These are phyloP conservation scores for Pisolithus microcarpus DNA, from an alignment of 768 basidiomycete species.

Conservation along the genomic window DNA sequence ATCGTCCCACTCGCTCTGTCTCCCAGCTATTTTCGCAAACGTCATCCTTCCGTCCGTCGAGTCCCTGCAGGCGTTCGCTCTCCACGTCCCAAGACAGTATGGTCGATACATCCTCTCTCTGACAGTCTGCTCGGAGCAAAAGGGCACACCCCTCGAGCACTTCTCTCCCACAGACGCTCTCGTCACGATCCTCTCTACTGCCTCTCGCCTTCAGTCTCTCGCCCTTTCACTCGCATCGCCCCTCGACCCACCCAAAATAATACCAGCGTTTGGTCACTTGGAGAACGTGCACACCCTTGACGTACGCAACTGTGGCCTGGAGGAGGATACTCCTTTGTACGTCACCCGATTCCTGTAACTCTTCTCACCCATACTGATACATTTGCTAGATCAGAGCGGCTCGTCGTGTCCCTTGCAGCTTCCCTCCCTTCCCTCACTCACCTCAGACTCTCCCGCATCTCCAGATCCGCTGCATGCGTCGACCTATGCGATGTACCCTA, in stretches of 20 bases:
- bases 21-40: conserved; percentile 54
- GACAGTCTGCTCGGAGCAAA: conserved; percentile 37
- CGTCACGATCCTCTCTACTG: conserved; percentile 42
- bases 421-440: conserved; percentile 48
- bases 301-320: conserved; percentile 23
- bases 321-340: conserved; percentile 32
- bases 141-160: conserved; percentile 17
- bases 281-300: conserved; percentile 11
- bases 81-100: conserved; percentile 51
- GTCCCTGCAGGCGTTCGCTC: conserved; percentile 46
- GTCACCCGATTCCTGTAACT: conserved; percentile 9
- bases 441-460: conserved; percentile 55
- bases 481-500: conserved; percentile 34
- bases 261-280: conserved; percentile 20
- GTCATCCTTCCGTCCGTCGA: conserved; percentile 42
- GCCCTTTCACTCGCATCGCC: conserved; percentile 22
- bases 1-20: conserved; percentile 44
- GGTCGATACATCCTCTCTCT: conserved; percentile 46
- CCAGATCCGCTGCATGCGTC: conserved; percentile 61
- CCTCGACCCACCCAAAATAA: conserved; percentile 9
- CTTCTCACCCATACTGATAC: conserved; percentile 2
- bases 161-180: conserved; percentile 40
- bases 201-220: conserved; percentile 35
- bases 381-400: conserved; percentile 40
- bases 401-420: conserved; percentile 62